Base-by-base conservation (phyloP, 1,284 basidiomycete genomes). In the Cryptococcus maquisensis region DNA sequence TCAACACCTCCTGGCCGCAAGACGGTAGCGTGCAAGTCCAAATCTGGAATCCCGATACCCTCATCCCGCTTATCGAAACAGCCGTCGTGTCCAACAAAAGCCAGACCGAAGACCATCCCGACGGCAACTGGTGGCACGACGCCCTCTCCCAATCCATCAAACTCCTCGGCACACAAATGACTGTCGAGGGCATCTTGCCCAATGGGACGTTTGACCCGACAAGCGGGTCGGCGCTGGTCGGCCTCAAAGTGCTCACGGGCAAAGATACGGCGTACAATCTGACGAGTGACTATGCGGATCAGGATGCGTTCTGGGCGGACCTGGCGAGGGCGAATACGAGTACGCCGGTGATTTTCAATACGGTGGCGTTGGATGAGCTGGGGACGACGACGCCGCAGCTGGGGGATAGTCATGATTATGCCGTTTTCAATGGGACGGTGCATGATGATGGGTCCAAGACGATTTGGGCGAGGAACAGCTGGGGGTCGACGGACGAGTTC, bases 71-170 rank as follows among this genome's bases (percentile, higher is more conserved):
- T 21, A 54, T 47, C 2, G 47, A 60, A 9, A 42, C 39, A 4
- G 32, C 9, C 16, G n/a, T 39, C 49, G 21, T 57, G 55, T 57
- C 62, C 7, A 54, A 63, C 18, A 59, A 62, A 23, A 54, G 49
- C 7, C 35, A 37, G 26, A 70, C 63, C 3, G 68, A 70, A 46
- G 65, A 70, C 49, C 45, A 57, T n/a, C 60, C 61, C 0, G 47
- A 44, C n/a, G 59, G 57, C 1, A 51, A 55, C 24, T 70, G 66
- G 66, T 70, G 68, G 68, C 60, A 62, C 49, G 56, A 59, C 26
- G 65, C 66, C 0, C 35, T 70, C 5, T 61, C 60, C 1, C 66
- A 68, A 44, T 61, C 46, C 2, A 42, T 62, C 4, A 32, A 42
- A 1, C 55, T 59, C 42, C 46, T 70, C n/a, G 65, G 55, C 5